Conservation (phyloP, 371 early-diverging fungal genomes). For the Actinomucor elegans region DNA sequence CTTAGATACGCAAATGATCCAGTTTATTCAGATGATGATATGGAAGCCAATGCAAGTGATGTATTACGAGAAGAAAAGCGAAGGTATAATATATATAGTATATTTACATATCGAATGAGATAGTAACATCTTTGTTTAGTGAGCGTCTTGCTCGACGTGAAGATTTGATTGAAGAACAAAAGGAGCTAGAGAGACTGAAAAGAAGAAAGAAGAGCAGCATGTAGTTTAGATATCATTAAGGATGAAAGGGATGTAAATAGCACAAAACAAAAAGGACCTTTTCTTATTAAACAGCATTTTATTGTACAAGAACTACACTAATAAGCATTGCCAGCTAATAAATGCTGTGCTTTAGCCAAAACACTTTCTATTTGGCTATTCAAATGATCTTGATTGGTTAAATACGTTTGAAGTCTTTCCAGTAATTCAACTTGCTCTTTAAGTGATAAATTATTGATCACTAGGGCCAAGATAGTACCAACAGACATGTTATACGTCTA, state of each 20-base stretch:
- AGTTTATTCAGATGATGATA: constrained; percentile 58
- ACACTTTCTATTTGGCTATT: constrained; percentile 24
- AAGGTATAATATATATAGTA: no score
- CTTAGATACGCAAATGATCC: constrained; percentile 51
- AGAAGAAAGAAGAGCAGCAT: constrained; percentile 50
- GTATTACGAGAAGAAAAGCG: constrained; percentile 59
- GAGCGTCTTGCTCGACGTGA: constrained; percentile 55
- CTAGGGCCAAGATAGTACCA: constrained; percentile 52
- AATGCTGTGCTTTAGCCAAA: constrained; percentile 23
- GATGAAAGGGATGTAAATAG: no score
- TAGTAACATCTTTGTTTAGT: constrained; percentile 30
- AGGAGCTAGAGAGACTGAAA: constrained; percentile 68
- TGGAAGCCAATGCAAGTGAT: constrained; percentile 61
- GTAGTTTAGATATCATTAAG: no score
- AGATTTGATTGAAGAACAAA: constrained; percentile 53
- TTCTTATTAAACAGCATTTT: no score
- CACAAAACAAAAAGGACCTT: no score
- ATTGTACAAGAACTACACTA: no score
- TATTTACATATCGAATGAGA: no score
- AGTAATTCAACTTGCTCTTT: constrained; percentile 61
- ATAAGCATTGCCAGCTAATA: constrained; percentile 16
- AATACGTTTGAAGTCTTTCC: constrained; percentile 56
- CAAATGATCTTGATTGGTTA: constrained; percentile 55
- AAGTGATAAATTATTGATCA: constrained; percentile 50
- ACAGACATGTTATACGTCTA: constrained; percentile 56